Evolutionary conservation across 1,284 basidiomycete genomes (phyloP).

Genomic region (Entoloma clypeatum): DNA sequence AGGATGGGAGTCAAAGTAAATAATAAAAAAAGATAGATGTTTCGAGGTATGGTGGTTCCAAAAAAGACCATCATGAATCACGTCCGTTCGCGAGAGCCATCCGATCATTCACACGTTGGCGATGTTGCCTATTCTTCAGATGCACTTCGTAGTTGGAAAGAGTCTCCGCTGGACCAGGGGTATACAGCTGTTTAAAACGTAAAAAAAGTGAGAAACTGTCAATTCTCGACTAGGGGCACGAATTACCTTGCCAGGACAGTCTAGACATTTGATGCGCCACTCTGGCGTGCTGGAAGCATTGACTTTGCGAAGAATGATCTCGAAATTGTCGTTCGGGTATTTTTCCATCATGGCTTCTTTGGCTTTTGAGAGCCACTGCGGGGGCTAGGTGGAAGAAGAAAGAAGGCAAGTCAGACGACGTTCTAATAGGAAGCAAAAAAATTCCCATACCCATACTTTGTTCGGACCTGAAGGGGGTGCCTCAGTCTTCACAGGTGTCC

Average conservation of each 20-base stretch:
- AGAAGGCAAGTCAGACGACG: constrained; percentile 3
- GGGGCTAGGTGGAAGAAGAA: constrained; percentile 38
- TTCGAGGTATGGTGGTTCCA: neutral
- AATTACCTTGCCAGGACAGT: constrained; percentile 90
- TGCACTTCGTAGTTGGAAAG: constrained; percentile 93
- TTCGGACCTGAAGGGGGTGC: constrained; percentile 22
- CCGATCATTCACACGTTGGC: constrained; percentile 46
- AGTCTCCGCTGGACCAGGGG: constrained; percentile 87
- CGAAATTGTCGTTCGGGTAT: constrained; percentile 84
- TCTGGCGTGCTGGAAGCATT: constrained; percentile 53
- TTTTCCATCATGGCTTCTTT: constrained; percentile 62
- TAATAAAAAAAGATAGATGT: constrained; percentile 2
- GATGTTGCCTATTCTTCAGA: constrained; percentile 53
- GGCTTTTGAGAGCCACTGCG: constrained; percentile 68
- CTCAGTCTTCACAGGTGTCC: constrained; percentile 8
- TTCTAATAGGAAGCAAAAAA: constrained; percentile 4
- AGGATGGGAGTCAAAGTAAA: neutral
- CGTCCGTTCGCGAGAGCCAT: constrained; percentile 24
- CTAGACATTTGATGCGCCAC: constrained; percentile 92
- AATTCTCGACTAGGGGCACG: too few species aligned
- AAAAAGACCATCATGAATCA: constrained; percentile 15
- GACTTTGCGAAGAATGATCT: constrained; percentile 64
- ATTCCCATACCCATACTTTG: constrained; percentile 22
- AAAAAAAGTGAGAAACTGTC: too few species aligned
- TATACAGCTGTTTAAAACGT: constrained; percentile 71